Conservation (phyloP, 768 basidiomycete genomes). For the Calocera cornea region DNA sequence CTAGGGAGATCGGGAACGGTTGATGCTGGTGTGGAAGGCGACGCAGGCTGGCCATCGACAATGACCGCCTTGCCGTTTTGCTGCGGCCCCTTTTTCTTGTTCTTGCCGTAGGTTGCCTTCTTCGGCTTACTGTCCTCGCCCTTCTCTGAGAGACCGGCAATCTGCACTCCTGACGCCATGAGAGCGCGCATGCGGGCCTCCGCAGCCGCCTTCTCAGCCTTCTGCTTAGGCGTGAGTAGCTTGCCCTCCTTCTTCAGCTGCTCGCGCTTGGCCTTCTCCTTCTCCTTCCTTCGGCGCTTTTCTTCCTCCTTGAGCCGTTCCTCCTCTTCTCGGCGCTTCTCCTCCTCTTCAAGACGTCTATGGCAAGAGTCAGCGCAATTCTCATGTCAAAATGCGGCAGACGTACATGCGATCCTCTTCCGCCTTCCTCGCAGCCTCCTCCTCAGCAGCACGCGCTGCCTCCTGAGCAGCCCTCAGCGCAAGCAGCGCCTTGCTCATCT, state of each 20-base stretch:
- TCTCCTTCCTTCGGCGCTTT: conserved; percentile 42
- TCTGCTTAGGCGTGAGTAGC: conserved; percentile 93
- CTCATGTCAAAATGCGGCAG: neutral
- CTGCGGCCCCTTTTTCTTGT: conserved; percentile 51
- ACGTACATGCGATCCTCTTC: conserved; percentile 52
- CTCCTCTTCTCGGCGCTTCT: conserved; percentile 63
- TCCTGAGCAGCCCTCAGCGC: conserved; percentile 86
- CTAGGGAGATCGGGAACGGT: conserved; percentile 20
- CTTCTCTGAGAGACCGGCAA: conserved; percentile 71
- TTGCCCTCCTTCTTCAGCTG: conserved; percentile 87
- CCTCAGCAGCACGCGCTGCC: conserved; percentile 76
- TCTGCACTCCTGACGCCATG: conserved; percentile 73
- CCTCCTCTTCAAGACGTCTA: conserved; percentile 78
- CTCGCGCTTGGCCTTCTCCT: conserved; percentile 85
- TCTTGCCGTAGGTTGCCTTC: conserved; percentile 70
- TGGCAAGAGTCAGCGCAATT: conserved; percentile 1
- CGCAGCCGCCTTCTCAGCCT: conserved; percentile 79
- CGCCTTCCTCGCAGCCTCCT: conserved; percentile 54
- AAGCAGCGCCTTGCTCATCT: conserved; percentile 49
- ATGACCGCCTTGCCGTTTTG: conserved; percentile 19
- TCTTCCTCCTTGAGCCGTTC: conserved; percentile 65
- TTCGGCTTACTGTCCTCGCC: conserved; percentile 35
- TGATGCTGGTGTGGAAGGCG: conserved; percentile 32
- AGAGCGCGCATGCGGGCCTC: conserved; percentile 85
- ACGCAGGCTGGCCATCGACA: conserved; percentile 40